These are phyloP conservation scores for Laguncularia racemosa DNA, from an alignment of 345 rosid species.

Conservation along the genomic window DNA sequence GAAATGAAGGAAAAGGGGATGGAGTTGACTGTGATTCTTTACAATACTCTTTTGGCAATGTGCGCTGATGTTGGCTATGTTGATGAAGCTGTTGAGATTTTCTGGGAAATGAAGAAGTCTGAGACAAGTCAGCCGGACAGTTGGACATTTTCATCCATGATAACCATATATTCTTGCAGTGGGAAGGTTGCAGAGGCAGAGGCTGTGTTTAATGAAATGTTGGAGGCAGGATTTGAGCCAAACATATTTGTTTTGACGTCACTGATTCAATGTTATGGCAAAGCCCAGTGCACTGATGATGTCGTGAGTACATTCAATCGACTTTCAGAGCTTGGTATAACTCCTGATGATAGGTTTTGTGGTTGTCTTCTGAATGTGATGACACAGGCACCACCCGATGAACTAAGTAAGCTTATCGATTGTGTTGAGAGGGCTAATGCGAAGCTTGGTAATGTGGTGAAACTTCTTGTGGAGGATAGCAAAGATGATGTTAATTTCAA, in stretches of 20 bases:
- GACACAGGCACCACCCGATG: constrained; percentile 70
- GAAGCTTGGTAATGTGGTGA: constrained; percentile 66
- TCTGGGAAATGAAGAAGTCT: constrained; percentile 60
- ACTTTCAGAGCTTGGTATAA: constrained; percentile 46
- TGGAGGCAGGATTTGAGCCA: constrained; percentile 75
- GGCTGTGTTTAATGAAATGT: constrained; percentile 61
- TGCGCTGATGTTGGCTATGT: constrained; percentile 78
- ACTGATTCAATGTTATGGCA: constrained; percentile 90
- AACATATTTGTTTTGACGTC: constrained; percentile 84
- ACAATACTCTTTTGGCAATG: constrained; percentile 78
- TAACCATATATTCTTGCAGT: constrained; percentile 69
- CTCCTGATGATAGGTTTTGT: constrained; percentile 78
- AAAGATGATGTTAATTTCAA: constrained; percentile 35
- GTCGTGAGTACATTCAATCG: constrained; percentile 59
- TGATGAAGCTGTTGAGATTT: constrained; percentile 62
- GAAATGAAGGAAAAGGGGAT: constrained; percentile 80
- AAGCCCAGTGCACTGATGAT: constrained; percentile 61
- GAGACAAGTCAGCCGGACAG: constrained; percentile 65
- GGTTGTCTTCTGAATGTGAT: constrained; percentile 84
- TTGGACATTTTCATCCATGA: constrained; percentile 88
- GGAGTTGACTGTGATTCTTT: constrained; percentile 51
- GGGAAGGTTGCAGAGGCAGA: constrained; percentile 79
- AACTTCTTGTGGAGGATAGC: constrained; percentile 45
- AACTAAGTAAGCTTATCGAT: constrained; percentile 45
- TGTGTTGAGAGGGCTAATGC: constrained; percentile 76